These are phyloP conservation scores for Dryas alaskensis DNA, from an alignment of 306 rosid genomes.

Conservation along the genomic window DNA sequence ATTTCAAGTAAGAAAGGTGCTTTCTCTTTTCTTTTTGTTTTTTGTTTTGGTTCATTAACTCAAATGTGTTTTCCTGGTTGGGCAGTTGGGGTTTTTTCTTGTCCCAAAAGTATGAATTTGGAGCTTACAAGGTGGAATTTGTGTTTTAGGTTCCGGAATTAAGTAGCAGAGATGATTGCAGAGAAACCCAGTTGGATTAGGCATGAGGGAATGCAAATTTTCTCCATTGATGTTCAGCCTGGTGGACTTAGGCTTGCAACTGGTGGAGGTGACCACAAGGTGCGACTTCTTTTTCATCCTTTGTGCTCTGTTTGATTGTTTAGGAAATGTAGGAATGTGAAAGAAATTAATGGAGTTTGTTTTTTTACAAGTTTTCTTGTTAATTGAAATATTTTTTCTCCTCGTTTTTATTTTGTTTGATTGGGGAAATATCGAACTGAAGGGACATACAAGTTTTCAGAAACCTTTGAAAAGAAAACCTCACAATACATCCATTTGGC, in stretches of 20 bases:
- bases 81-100: background rate
- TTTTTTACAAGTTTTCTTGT: background rate
- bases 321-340: constrained; percentile 5
- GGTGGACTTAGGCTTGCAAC: constrained; percentile 90
- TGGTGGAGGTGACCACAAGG: constrained; percentile 99
- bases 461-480: background rate
- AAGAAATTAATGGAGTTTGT: background rate
- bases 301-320: constrained; percentile 9
- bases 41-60: constrained; percentile 1
- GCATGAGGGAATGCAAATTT: constrained; percentile 97
- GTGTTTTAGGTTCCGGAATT: background rate
- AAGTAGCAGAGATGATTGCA: constrained; percentile 60
- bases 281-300: constrained; percentile 21
- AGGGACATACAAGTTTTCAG: background rate
- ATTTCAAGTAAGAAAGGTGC: constrained; percentile 18
- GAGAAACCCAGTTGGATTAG: constrained; percentile 95
- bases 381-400: background rate
- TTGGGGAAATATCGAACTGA: background rate
- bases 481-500: background rate
- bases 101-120: constrained; percentile 4
- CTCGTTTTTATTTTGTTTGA: background rate
- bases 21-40: background rate
- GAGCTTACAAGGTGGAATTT: constrained; percentile 3
- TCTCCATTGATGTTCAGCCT: constrained; percentile 97
- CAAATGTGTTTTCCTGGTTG: background rate